Evolutionary conservation across 2,329 filamentous ascomycete species (phyloP), one percentile per base, ranked within the genome.

Genomic region (Aurifilum marmelostoma): DNA sequence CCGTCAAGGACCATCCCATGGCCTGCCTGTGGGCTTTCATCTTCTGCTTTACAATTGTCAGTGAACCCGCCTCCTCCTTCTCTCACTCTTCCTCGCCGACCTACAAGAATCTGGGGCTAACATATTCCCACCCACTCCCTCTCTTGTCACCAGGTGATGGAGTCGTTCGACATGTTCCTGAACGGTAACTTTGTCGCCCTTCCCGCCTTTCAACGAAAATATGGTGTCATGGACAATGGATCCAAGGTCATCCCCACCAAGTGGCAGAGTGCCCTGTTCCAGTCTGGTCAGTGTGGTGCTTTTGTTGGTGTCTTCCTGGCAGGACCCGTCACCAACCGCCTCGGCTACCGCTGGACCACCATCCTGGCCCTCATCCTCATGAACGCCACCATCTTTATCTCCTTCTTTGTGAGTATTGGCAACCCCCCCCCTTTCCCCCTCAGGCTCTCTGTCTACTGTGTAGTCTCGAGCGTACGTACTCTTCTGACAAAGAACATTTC

Each of bases 271-370:
- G 84, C 87, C 0, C 82, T 90, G 16, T 84, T 87, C 73, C 79
- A 82, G 67, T 80, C 81, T 56, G 87, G 87, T 2, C 87, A 83
- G 68, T 78, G 87, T 67, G 88, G 88, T 78, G 88, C 88, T 18
- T 80, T 90, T 43, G 82, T 89, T 66, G 87, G 88, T 65, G 86
- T 88, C 68, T 85, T 85, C 72, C 68, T 89, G 50, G 86, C 87
- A 52, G 88, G 88, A 63, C 87, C 87, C 27, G 75, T 90, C 67
- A 89, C 87, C 73, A 88, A 81, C 75, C 72, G 78, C 1, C 81
- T 89, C 71, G 87, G 87, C 67, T 89, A 89, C 76, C 86, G 87
- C 43, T 89, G 82, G 81, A 82, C 87, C 0, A 88, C 85, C 60
- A 79, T 89, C 21, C 47, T 73, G 58, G 86, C 79, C 16, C 81